Base-by-base conservation (phyloP, 1,284 basidiomycete genomes). In the Macrocystidia cucumis region DNA sequence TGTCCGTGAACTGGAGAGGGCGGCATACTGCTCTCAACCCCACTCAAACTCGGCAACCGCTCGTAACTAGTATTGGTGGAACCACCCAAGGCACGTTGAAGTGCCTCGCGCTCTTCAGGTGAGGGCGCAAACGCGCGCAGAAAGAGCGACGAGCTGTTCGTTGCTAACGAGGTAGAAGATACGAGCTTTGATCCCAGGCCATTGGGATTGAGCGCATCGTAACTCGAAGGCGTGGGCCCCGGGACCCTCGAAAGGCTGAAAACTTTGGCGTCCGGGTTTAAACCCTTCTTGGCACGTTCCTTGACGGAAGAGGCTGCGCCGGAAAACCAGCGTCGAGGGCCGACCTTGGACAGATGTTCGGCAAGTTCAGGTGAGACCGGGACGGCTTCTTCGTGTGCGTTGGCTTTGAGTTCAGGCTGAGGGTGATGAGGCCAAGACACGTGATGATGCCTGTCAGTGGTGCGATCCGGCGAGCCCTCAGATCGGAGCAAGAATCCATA, bases 181-280 rank as follows among this genome's bases (percentile, higher is more conserved):
- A 64, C 47, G 34, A 55, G 41, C 35, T 48, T 55, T 12, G 65
- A 52, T 24, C 60, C 59, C 16, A 70, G 56, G 14, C 77, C 69
- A 26, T 67, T 75, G 13, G 73, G 74, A 45, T 77, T 77, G 26
- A 78, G 58, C 16, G 68, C 69, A 41, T 78, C 75, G 45, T 63
- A 72, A n/a, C 53, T 38, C 4, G 38, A 29, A 47, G 21, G 41
- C 18, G 39, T 37, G 18, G 39, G 40, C 34, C 31, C 22, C 25
- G 55, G 39, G 39, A 56, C 60, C 41, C 52, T 56, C 13, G 62
- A 54, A 40, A 82, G 63, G 48, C 65, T 79, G 63, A 91, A 91
- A 30, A 76, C 86, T 51, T 89, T 88, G 34, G 87, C 87, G 52
- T 83, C 83, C 1, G 87, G 87, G 55, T 91, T 91, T 43, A 90